Conservation (phyloP, 164 flowering plant species). For the Malania oleifera region DNA sequence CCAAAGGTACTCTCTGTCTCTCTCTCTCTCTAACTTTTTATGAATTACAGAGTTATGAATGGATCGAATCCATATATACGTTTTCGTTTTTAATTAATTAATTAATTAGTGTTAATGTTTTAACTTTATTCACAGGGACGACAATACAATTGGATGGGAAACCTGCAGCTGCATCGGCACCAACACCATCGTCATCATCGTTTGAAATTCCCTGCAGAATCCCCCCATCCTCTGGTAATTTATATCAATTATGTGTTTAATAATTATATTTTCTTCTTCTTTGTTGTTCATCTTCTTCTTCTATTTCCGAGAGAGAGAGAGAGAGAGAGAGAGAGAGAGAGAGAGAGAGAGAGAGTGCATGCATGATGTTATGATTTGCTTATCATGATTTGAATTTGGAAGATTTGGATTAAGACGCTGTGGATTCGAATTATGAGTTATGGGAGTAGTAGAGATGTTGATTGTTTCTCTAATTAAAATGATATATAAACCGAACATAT, state of each 20-base stretch:
- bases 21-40: background rate
- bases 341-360: background rate
- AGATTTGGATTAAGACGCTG: background rate
- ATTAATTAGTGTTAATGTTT: background rate
- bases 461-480: too few relatives aligned
- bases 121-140: too few relatives aligned
- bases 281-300: background rate
- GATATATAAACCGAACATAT: too few relatives aligned
- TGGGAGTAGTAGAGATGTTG: too few relatives aligned
- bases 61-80: too few relatives aligned
- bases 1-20: slow-evolving; percentile 14
- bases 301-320: too few relatives aligned
- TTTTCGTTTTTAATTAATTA: too few relatives aligned
- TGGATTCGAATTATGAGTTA: too few relatives aligned
- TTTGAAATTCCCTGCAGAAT: background rate
- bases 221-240: background rate
- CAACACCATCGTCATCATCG: background rate
- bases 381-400: background rate
- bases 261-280: background rate
- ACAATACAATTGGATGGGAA: background rate
- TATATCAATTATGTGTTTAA: too few relatives aligned
- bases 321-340: too few relatives aligned
- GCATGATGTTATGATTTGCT: background rate
- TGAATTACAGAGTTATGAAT: too few relatives aligned
- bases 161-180: background rate